Percentiles rank a stretch among this genome's conserved stretches.
Evolutionary conservation across 2,329 filamentous ascomycete species (phyloP).

Genomic region (Microsporum canis): DNA sequence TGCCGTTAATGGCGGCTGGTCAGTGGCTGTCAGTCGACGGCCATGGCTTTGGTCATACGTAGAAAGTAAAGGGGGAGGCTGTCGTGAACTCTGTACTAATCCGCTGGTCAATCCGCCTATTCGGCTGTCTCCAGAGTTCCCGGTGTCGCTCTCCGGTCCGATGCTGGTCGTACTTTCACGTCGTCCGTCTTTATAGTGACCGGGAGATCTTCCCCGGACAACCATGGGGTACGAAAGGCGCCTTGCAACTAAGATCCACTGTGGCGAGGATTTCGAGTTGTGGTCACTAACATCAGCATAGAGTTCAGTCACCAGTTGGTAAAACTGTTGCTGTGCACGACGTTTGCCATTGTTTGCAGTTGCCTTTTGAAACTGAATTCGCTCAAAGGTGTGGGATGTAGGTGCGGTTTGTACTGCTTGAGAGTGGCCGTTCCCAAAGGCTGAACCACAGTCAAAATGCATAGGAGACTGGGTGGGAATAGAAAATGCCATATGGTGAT

Average conservation of each 20-base stretch:
- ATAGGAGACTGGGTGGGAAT: constrained; percentile 19
- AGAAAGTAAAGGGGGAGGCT: constrained; percentile 26
- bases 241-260: constrained; percentile 60
- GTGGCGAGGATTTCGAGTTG: constrained; percentile 29
- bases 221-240: constrained; percentile 71
- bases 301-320: constrained; percentile 78
- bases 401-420: constrained; percentile 21
- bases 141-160: constrained; percentile 53
- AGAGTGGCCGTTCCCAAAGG: constrained; percentile 25
- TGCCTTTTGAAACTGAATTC: constrained; percentile 88
- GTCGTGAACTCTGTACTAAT: constrained; percentile 22
- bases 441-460: constrained; percentile 25
- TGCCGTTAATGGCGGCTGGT: constrained; percentile 29
- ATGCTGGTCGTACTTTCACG: constrained; percentile 59
- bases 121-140: constrained; percentile 29
- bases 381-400: constrained; percentile 59
- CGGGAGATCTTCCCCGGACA: constrained; percentile 72
- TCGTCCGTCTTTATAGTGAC: constrained; percentile 64
- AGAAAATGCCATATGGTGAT: constrained; percentile 19
- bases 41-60: constrained; percentile 26
- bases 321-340: constrained; percentile 82
- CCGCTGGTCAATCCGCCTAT: constrained; percentile 23
- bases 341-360: constrained; percentile 91
- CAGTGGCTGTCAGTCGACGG: constrained; percentile 26
- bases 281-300: constrained; percentile 54